Base-by-base conservation (phyloP, 306 rosid genomes). In the Pueraria montana region DNA sequence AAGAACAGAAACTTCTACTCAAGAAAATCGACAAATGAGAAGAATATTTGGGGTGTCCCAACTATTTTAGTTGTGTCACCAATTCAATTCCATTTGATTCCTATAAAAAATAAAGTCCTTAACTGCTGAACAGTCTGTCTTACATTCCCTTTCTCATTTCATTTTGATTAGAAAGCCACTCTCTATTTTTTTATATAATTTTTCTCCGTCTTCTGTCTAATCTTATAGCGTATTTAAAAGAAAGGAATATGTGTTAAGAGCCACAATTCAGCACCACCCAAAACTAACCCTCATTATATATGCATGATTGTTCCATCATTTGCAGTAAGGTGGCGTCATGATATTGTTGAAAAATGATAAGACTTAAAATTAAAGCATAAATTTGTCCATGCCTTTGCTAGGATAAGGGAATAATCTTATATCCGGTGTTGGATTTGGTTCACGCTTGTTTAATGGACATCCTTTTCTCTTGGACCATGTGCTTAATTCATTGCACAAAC, bases 351-450 rank as follows among this genome's bases (percentile, higher is more conserved):
- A 74, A 50, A 82, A 75, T 65, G 18, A 83, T 16, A 67, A 77
- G 78, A n/a, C 86, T 83, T 46, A 21, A 59, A 48, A 76, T 61
- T 32, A 76, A 83, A 77, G 86, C 78, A 83, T 59, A 58, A 69
- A 21, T 14, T 58, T 83, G 82, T 83, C 74, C 56, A 69, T 58
- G 74, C n/a, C 78, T 58, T 61, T 18, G 46, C 26, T 59, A 83
- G 71, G 72, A 76, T 5, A 58, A 76, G 50, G 55, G 78, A 70
- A 45, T 45, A 45, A 17, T 45, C 17, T 42, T 66, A 75, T 66
- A 73, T 65, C 6, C 3, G 61, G 27, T 65, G 84, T 74, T 80
- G 84, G 78, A 66, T 84, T n/a, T 21, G 78, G 66, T 74, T 73
- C 3, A 5, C 11, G 38, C 8, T 61, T 21, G 38, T 46, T 59